phyloP scores from a whole-genome alignment of 495 filamentous ascomycete species.

The Penicillium canariense region DNA sequence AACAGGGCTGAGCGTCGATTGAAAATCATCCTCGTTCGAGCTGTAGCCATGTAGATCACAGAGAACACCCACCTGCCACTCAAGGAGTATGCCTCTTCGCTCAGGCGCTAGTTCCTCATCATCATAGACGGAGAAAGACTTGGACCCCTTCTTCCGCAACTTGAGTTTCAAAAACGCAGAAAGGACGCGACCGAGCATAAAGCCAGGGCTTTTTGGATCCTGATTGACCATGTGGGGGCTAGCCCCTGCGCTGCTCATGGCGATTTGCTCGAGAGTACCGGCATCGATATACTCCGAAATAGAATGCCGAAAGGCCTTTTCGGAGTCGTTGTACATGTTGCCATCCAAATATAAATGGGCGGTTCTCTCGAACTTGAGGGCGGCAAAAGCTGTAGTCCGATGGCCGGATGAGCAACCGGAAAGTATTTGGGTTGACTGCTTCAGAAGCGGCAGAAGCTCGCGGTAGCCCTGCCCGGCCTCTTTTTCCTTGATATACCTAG shows the following conservation, averaged over 20 bases:
- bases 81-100: constrained; percentile 50
- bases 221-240: constrained; percentile 27
- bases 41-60: constrained; percentile 30
- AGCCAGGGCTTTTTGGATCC: constrained; percentile 38
- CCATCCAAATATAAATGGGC: constrained; percentile 44
- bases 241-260: constrained; percentile 25
- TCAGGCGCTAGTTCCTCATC: constrained; percentile 30
- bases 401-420: constrained; percentile 38
- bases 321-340: constrained; percentile 35
- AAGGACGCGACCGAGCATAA: constrained; percentile 49
- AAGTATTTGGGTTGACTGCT: constrained; percentile 48
- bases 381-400: constrained; percentile 45
- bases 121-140: constrained; percentile 40
- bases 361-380: constrained; percentile 55
- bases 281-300: constrained; percentile 46
- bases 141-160: constrained; percentile 31
- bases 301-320: constrained; percentile 41
- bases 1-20: constrained; percentile 27
- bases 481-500: constrained; percentile 54
- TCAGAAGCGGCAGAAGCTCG: constrained; percentile 43
- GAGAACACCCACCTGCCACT: constrained; percentile 53
- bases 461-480: constrained; percentile 36
- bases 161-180: constrained; percentile 45
- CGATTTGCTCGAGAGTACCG: constrained; percentile 38
- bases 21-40: constrained; percentile 33